Conservation (phyloP, 2,329 filamentous ascomycete genomes). For the Calonectria pseudoreteaudii region DNA sequence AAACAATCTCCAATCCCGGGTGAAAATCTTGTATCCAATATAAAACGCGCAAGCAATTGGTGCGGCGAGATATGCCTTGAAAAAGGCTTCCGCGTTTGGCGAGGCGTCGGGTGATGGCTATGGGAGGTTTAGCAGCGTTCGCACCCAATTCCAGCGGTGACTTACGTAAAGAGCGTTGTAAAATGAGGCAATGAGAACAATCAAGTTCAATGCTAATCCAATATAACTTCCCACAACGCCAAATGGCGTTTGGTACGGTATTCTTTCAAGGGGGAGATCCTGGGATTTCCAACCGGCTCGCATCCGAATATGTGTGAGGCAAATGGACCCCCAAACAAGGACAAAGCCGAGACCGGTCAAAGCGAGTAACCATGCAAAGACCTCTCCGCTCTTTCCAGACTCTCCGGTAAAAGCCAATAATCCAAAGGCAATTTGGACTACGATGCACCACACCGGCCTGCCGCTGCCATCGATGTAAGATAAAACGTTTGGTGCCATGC, state of each 20-base stretch:
- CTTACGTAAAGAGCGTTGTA: slow-evolving; percentile 1
- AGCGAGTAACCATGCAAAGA: slow-evolving; percentile 73
- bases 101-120: background rate
- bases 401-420: slow-evolving; percentile 59
- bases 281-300: slow-evolving; percentile 68
- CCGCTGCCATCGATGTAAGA: slow-evolving; percentile 64
- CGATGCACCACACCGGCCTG: slow-evolving; percentile 58
- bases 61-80: background rate
- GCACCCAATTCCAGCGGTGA: background rate
- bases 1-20: background rate
- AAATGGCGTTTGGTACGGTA: slow-evolving; percentile 83
- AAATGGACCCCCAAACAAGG: slow-evolving; percentile 74
- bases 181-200: background rate
- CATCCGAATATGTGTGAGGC: slow-evolving; percentile 72
- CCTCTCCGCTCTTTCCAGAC: slow-evolving; percentile 55
- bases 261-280: slow-evolving; percentile 75
- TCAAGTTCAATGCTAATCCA: background rate
- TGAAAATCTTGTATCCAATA: background rate
- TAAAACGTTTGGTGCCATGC: slow-evolving; percentile 63
- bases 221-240: slow-evolving; percentile 71
- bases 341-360: slow-evolving; percentile 70
- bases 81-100: background rate
- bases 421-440: slow-evolving; percentile 56
- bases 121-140: background rate
- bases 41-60: background rate